Evolutionary conservation across 768 basidiomycete genomes (phyloP).

Genomic region (Tephrocybe sp.): DNA sequence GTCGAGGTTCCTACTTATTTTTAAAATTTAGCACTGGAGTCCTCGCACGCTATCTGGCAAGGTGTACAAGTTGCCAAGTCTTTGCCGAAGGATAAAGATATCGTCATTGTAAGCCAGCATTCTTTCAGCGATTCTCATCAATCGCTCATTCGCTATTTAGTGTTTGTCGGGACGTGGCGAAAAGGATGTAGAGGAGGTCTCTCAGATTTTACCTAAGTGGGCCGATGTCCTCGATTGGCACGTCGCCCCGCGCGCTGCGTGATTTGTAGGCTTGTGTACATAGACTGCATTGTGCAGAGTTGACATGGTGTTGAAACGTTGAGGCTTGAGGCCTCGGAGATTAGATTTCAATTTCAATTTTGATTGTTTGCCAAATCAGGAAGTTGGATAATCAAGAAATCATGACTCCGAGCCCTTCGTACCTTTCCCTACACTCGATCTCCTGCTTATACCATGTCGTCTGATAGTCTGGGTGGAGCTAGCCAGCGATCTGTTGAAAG

Average conservation of each 20-base stretch:
- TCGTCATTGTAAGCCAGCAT: constrained; percentile 77
- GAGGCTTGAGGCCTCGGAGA: no score
- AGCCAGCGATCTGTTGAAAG: constrained; percentile 65
- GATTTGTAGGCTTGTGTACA: no score
- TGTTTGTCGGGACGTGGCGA: constrained; percentile 95
- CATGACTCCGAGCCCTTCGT: constrained; percentile 4
- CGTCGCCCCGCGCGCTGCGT: constrained; percentile 43
- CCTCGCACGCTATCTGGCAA: constrained; percentile 95
- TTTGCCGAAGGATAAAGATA: constrained; percentile 77
- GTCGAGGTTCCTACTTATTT: background rate
- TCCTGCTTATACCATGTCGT: constrained; percentile 35
- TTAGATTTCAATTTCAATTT: background rate
- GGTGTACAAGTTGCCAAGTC: constrained; percentile 84
- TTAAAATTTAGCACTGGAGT: constrained; percentile 56
- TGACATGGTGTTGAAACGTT: no score
- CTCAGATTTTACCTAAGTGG: constrained; percentile 94
- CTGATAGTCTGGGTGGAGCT: constrained; percentile 32
- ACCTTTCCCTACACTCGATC: no score
- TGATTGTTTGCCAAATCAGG: constrained; percentile 14
- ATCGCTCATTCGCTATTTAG: constrained; percentile 34
- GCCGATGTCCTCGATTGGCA: constrained; percentile 94
- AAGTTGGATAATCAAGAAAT: constrained; percentile 12
- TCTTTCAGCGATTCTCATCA: background rate
- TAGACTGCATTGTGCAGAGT: no score
- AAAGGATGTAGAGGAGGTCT: constrained; percentile 97